Conservation (phyloP, 2,329 filamentous ascomycete species). For the Phialophora verrucosa region DNA sequence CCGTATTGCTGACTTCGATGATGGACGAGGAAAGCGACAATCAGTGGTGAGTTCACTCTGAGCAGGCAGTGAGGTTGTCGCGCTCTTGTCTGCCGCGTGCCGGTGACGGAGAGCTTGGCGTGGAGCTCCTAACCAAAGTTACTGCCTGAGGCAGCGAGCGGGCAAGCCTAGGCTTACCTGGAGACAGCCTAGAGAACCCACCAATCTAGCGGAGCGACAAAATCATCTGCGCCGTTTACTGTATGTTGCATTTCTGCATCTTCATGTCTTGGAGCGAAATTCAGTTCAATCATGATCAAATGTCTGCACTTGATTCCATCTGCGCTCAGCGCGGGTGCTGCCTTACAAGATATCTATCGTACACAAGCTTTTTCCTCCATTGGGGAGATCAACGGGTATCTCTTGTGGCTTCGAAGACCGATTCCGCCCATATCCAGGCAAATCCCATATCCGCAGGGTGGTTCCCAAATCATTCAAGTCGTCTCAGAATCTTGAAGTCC, state of each 20-base stretch:
- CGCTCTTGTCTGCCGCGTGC: conserved; percentile 6
- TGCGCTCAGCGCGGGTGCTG: conserved; percentile 33
- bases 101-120: conserved; percentile 19
- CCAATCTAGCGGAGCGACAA: background rate
- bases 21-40: background rate
- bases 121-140: conserved; percentile 9
- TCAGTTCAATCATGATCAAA: background rate
- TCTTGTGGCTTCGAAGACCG: conserved; percentile 10
- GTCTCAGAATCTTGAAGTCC: conserved; percentile 19
- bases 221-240: background rate
- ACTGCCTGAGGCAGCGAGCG: background rate
- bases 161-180: conserved; percentile 1
- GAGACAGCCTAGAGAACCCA: background rate
- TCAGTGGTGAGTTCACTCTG: background rate
- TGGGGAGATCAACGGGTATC: conserved; percentile 30
- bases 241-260: background rate
- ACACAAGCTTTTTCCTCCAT: conserved; percentile 32
- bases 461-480: conserved; percentile 12
- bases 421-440: conserved; percentile 2
- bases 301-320: conserved; percentile 20
- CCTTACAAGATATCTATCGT: conserved; percentile 25
- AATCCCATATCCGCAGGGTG: conserved; percentile 6
- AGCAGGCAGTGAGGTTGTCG: conserved; percentile 7
- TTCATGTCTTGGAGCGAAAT: background rate
- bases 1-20: background rate